Percentiles rank a stretch among this genome's conserved stretches.
Evolutionary conservation across 176 grass and related monocot species (phyloP).

Genomic region (bread wheat (Triticum aestivum)): DNA sequence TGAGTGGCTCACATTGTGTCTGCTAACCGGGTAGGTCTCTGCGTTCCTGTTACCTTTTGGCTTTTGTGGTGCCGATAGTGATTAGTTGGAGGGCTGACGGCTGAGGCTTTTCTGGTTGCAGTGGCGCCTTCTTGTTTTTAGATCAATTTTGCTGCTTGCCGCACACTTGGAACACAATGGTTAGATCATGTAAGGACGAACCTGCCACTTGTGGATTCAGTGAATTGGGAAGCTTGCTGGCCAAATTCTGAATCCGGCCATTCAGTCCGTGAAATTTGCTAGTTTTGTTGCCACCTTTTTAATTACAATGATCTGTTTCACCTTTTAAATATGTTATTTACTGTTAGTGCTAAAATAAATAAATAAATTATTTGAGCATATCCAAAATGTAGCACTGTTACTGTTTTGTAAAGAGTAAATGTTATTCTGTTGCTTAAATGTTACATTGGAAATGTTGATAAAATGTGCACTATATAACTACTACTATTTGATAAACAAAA

Average conservation of each 20-base stretch:
- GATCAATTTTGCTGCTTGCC: background rate
- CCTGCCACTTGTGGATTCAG: background rate
- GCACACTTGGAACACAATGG: background rate
- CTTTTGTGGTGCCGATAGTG: background rate
- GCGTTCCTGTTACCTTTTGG: background rate
- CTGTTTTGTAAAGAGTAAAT: background rate
- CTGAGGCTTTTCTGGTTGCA: background rate
- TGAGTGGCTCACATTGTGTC: conserved; percentile 9
- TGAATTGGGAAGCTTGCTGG: conserved; percentile 10
- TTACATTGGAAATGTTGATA: background rate
- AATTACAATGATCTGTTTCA: background rate
- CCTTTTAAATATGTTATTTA: background rate
- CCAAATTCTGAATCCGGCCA: background rate
- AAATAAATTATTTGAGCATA: background rate
- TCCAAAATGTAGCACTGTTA: background rate
- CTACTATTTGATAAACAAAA: background rate
- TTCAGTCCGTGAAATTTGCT: background rate
- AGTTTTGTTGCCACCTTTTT: background rate
- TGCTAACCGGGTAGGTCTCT: background rate
- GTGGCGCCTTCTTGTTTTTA: background rate
- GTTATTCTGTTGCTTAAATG: background rate
- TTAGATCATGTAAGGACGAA: background rate
- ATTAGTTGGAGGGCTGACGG: background rate
- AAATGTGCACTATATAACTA: conserved; percentile 1
- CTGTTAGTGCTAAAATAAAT: background rate